These are phyloP conservation scores for Botrytis porri DNA, from an alignment of 2,329 filamentous ascomycete genomes.

Conservation along the genomic window DNA sequence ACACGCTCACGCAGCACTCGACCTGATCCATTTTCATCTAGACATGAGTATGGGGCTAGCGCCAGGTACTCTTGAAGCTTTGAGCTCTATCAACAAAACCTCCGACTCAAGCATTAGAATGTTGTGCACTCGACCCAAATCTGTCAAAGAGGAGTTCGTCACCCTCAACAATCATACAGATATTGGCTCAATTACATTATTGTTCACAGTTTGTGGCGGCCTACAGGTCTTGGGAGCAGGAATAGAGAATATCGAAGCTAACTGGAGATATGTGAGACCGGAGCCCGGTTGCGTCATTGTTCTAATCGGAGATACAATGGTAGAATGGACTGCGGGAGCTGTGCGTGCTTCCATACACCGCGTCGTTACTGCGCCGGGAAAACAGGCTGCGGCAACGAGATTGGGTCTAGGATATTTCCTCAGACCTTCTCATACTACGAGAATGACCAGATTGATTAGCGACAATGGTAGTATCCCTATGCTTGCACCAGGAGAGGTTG, in stretches of 20 bases:
- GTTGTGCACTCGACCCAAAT: neutral
- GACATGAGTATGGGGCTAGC: neutral
- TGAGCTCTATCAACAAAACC: neutral
- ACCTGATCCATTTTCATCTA: neutral
- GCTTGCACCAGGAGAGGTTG: neutral
- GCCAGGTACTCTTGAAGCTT: neutral
- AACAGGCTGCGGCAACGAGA: neutral
- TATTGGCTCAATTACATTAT: neutral
- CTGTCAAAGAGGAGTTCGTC: neutral
- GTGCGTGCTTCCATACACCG: neutral
- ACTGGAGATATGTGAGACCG: neutral
- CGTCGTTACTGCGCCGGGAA: neutral
- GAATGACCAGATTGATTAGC: neutral
- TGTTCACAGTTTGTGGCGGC: neutral
- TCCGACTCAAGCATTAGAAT: neutral
- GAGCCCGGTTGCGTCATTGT: neutral
- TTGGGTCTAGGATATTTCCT: neutral
- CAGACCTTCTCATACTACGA: neutral
- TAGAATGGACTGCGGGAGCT: neutral
- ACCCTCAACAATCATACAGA: neutral
- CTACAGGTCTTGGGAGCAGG: neutral
- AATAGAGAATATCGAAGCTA: neutral
- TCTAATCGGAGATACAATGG: neutral
- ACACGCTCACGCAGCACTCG: neutral
- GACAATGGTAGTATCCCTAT: neutral